Conservation (phyloP, 78 protist species). For the Monocercomonoides exilis region DNA sequence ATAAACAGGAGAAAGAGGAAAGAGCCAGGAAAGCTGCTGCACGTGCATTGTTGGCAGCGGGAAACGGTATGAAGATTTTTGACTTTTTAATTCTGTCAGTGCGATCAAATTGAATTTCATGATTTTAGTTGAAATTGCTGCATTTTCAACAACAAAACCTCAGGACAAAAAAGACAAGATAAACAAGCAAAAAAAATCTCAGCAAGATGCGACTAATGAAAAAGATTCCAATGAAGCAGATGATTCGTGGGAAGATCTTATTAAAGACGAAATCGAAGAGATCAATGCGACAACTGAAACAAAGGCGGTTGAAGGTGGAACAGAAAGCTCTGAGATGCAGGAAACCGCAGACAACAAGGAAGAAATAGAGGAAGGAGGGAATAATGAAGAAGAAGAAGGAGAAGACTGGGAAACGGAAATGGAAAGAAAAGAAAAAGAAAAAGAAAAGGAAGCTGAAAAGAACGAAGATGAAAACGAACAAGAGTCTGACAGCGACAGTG, state of each 20-base stretch:
- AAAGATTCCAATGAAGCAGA: too few relatives aligned
- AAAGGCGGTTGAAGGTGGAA: too few relatives aligned
- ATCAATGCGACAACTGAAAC: too few relatives aligned
- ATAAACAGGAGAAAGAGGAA: not conserved
- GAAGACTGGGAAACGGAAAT: not conserved
- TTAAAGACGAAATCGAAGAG: too few relatives aligned
- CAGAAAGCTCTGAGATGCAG: too few relatives aligned
- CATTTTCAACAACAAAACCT: not conserved
- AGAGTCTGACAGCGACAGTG: not conserved
- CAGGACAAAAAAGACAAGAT: not conserved
- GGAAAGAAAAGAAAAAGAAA: not conserved
- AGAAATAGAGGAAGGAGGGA: not conserved
- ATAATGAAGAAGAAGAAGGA: not conserved
- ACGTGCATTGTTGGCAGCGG: not conserved
- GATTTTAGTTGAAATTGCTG: not conserved
- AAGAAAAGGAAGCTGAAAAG: not conserved
- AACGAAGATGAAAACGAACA: not conserved
- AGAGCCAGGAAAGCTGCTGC: not conserved
- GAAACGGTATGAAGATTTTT: not conserved
- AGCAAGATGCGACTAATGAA: not conserved
- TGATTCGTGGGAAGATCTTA: too few relatives aligned
- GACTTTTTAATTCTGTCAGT: not conserved
- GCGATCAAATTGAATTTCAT: not conserved
- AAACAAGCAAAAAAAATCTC: not conserved
- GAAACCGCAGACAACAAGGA: not conserved